phyloP scores from a whole-genome alignment of 805 yeast species.

The Yarrowia sp. region DNA sequence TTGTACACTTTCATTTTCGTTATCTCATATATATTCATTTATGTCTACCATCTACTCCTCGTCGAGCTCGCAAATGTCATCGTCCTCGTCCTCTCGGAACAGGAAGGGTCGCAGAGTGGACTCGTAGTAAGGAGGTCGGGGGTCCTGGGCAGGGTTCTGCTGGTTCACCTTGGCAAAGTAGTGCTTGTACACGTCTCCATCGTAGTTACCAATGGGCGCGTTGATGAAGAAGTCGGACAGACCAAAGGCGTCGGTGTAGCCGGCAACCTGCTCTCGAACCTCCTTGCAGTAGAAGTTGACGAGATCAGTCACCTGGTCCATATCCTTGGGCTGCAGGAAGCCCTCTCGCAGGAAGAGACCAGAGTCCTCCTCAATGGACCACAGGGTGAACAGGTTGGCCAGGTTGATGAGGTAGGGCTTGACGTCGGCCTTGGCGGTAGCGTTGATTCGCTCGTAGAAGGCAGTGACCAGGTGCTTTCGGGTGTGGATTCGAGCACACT shows the following conservation, averaged over 20 bases:
- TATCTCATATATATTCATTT: neutral
- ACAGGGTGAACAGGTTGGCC: slow-evolving; percentile 61
- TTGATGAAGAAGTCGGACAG: slow-evolving; percentile 77
- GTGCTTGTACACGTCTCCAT: slow-evolving; percentile 81
- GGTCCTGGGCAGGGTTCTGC: slow-evolving; percentile 43
- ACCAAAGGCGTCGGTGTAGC: slow-evolving; percentile 80
- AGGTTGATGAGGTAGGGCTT: slow-evolving; percentile 52
- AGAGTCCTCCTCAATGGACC: slow-evolving; percentile 66
- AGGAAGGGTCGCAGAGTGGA: slow-evolving; percentile 40
- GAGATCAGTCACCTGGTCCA: slow-evolving; percentile 45
- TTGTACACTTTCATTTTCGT: neutral
- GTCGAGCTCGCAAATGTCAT: slow-evolving; percentile 18
- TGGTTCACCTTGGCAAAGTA: slow-evolving; percentile 64
- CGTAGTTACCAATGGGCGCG: slow-evolving; percentile 75
- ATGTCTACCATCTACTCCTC: neutral
- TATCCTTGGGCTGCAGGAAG: slow-evolving; percentile 51
- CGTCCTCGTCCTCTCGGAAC: slow-evolving; percentile 34
- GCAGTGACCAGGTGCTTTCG: slow-evolving; percentile 41
- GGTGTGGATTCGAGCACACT: slow-evolving; percentile 43
- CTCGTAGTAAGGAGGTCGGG: slow-evolving; percentile 60
- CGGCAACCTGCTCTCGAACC: slow-evolving; percentile 67
- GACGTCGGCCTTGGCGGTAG: slow-evolving; percentile 44
- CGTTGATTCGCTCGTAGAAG: slow-evolving; percentile 41
- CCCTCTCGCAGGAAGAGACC: slow-evolving; percentile 68
- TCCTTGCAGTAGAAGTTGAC: slow-evolving; percentile 49